phyloP scores from a whole-genome alignment of 495 filamentous ascomycete genomes.

The Opeltia flavorubescens region DNA sequence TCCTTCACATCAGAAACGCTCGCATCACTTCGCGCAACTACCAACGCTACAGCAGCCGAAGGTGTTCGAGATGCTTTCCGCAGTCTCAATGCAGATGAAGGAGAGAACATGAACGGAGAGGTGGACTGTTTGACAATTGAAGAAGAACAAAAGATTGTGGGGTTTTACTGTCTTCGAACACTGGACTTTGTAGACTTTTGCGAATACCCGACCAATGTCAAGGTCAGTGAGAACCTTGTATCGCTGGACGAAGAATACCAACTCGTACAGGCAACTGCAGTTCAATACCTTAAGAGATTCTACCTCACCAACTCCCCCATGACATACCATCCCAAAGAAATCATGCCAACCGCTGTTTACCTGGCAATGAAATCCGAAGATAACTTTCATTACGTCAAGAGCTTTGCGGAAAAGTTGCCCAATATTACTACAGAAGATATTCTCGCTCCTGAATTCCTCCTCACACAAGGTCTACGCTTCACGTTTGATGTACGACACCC shows the following conservation, averaged over 20 bases:
- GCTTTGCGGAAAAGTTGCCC: constrained; percentile 48
- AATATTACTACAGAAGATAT: constrained; percentile 61
- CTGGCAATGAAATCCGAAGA: constrained; percentile 86
- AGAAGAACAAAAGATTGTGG: constrained; percentile 71
- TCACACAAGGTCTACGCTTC: constrained; percentile 88
- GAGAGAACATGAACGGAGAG: constrained; percentile 18
- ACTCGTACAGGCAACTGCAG: constrained; percentile 56
- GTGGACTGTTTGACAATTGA: constrained; percentile 62
- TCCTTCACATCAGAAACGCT: constrained; percentile 73
- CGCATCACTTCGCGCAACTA: constrained; percentile 50
- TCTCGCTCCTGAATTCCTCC: constrained; percentile 75
- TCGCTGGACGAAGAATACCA: background rate
- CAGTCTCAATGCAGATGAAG: constrained; percentile 16
- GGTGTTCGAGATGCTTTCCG: constrained; percentile 53
- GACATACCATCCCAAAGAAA: constrained; percentile 81
- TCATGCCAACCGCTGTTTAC: constrained; percentile 77
- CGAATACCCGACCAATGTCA: constrained; percentile 65
- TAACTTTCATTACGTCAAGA: constrained; percentile 54
- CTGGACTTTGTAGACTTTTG: constrained; percentile 63
- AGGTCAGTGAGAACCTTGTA: constrained; percentile 29
- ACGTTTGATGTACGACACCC: constrained; percentile 88
- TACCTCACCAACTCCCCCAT: constrained; percentile 88
- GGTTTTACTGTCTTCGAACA: constrained; percentile 61
- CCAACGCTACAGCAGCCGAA: constrained; percentile 58
- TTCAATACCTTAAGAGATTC: constrained; percentile 85